These are phyloP conservation scores for Eimeria acervulina DNA, from an alignment of 169 alveolate species.

Conservation along the genomic window DNA sequence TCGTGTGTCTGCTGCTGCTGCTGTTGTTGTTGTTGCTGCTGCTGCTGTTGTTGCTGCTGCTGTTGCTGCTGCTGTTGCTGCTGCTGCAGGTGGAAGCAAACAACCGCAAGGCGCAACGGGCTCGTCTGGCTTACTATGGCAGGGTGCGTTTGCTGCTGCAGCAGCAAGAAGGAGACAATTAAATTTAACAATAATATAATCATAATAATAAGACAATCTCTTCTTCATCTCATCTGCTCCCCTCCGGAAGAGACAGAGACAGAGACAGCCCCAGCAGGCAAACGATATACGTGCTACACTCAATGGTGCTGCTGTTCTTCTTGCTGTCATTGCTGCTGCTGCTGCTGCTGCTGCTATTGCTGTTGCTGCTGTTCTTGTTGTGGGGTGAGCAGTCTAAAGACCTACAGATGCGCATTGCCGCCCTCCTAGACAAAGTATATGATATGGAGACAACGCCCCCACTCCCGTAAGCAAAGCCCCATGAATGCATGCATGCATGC, in stretches of 20 bases:
- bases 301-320: background rate
- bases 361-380: background rate
- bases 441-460: constrained; percentile 17
- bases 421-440: constrained; percentile 12
- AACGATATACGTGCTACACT: too few relatives aligned
- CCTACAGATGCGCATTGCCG: constrained; percentile 20
- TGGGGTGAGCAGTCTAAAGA: constrained; percentile 10
- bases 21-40: background rate
- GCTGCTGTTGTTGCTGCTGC: background rate
- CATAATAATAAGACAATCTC: too few relatives aligned
- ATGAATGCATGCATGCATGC: too few relatives aligned
- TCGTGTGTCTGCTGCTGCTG: background rate
- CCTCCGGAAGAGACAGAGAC: too few relatives aligned
- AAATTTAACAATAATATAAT: too few relatives aligned
- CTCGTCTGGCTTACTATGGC: constrained; percentile 3
- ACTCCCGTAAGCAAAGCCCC: background rate
- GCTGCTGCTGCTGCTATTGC: too few relatives aligned
- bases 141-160: background rate
- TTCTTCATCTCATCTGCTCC: too few relatives aligned
- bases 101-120: constrained; percentile 23
- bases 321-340: too few relatives aligned
- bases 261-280: too few relatives aligned
- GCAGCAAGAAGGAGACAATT: too few relatives aligned
- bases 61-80: background rate
- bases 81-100: constrained; percentile 16